Percentiles rank a stretch among this genome's conserved stretches.
Evolutionary conservation across 2,329 filamentous ascomycete genomes (phyloP).

Genomic region (Hypoxylon sp.): DNA sequence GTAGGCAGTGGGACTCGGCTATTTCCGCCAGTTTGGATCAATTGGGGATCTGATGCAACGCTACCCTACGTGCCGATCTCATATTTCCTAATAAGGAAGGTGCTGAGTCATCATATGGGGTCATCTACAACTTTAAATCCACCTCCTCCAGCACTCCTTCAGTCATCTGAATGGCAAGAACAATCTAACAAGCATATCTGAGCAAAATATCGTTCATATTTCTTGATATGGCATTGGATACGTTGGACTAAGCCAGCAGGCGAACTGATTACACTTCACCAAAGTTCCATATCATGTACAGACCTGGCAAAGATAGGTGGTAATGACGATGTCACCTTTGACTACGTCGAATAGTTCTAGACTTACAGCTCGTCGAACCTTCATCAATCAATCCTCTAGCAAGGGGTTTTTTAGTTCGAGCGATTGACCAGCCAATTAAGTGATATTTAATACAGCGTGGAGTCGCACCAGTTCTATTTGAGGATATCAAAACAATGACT

Average conservation of each 20-base stretch:
- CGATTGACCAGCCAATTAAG: neutral
- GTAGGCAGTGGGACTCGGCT: neutral
- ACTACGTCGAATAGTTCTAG: neutral
- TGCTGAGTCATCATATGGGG: conserved; percentile 4
- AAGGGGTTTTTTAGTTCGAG: neutral
- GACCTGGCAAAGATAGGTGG: neutral
- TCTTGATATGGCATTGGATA: neutral
- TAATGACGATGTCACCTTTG: neutral
- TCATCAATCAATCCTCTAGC: neutral
- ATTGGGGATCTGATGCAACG: neutral
- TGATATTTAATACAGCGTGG: neutral
- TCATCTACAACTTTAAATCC: neutral
- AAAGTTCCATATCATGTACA: neutral
- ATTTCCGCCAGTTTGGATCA: neutral
- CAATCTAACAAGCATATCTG: neutral
- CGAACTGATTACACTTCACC: neutral
- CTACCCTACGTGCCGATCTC: neutral
- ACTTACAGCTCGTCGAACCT: no score
- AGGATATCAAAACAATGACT: neutral
- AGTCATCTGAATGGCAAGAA: neutral
- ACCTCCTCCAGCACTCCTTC: neutral
- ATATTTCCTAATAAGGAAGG: conserved; percentile 17
- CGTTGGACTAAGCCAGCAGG: neutral
- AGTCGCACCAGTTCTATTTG: neutral
- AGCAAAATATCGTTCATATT: neutral